Conservation (phyloP, 495 filamentous ascomycete species). For the Penicillium bialowiezense region DNA sequence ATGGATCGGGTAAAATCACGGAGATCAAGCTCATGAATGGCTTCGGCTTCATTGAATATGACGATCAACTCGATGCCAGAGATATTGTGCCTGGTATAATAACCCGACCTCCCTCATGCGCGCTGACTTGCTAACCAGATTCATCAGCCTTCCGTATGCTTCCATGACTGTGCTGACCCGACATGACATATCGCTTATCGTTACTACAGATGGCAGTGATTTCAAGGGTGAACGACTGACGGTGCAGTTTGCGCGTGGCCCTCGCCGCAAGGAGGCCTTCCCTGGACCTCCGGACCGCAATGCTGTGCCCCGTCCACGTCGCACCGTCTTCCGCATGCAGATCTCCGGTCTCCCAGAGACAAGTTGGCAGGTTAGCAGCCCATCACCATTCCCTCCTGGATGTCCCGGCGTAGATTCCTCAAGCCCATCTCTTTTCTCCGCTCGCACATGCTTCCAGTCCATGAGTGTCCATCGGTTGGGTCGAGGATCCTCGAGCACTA, state of each 20-base stretch:
- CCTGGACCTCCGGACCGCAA: conserved; percentile 66
- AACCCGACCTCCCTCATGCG: background rate
- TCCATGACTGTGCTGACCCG: conserved; percentile 9
- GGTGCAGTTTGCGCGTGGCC: conserved; percentile 95
- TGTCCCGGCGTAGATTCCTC: conserved; percentile 25
- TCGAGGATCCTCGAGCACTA: conserved; percentile 7
- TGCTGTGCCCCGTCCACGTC: conserved; percentile 79
- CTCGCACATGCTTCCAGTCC: conserved; percentile 10
- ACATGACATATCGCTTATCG: conserved; percentile 14
- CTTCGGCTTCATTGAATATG: conserved; percentile 99
- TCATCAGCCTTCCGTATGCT: conserved; percentile 53
- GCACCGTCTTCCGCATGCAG: conserved; percentile 93
- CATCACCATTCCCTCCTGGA: conserved; percentile 54
- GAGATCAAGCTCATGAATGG: conserved; percentile 99
- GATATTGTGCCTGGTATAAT: conserved; percentile 92
- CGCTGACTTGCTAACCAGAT: conserved; percentile 15
- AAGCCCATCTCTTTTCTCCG: conserved; percentile 13
- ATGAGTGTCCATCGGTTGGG: conserved; percentile 10
- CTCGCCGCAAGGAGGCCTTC: conserved; percentile 79
- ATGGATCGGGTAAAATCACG: conserved; percentile 94
- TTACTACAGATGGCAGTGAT: conserved; percentile 79
- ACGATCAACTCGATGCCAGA: conserved; percentile 93
- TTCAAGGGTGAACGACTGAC: conserved; percentile 97
- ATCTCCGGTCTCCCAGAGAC: conserved; percentile 98
- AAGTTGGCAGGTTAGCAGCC: conserved; percentile 99